Evolutionary conservation across 2,329 filamentous ascomycete genomes (phyloP), one percentile per base, ranked within the genome.

Genomic region (Cordyceps tenuipes): DNA sequence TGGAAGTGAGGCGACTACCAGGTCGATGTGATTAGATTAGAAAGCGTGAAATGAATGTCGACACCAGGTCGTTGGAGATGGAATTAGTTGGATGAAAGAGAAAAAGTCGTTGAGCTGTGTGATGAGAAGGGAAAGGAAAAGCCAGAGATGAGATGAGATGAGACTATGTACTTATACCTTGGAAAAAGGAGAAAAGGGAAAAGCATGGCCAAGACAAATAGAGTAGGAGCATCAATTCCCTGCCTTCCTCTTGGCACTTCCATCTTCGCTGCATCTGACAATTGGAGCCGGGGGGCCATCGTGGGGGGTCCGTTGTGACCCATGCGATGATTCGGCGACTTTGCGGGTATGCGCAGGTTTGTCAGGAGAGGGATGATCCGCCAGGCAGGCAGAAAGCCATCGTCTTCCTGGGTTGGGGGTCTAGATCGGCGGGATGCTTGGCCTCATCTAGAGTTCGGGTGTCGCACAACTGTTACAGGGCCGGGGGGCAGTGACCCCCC

Each of bases 61-160:
- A 59, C 57, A 39, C 57, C 57, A 59, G 57, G 57, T 54, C 57
- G 57, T 41, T 29, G 29, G 47, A 43, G 31, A 29, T 47, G 43
- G 21, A 41, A 13, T 29, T 29, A 0, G 26, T 51, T 31, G 34
- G 10, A 10, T 8, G 12, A 10, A 39, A 47, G 29, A 44, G 23
- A 41, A 12, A 8, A 9, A 36, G 7, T 39, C 47, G 48, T 59
- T 59, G 57, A 52, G 39, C 57, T 54, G 50, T 39, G 57, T 19
- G 46, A 36, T 49, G 55, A 57, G 41, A 46, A 50, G 17, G 21
- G 6, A 41, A 15, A 15, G 23, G 2, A 12, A 17, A 2, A 19
- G 0, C 5, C 43, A 26, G 31, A 15, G 46, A 43, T 39, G 46
- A n/a, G 46, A 43, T 39, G 46, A n/a, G 46, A 57, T 17, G 47